Base-by-base conservation (phyloP, 768 basidiomycete genomes). In the Kwoniella bestiolae region DNA sequence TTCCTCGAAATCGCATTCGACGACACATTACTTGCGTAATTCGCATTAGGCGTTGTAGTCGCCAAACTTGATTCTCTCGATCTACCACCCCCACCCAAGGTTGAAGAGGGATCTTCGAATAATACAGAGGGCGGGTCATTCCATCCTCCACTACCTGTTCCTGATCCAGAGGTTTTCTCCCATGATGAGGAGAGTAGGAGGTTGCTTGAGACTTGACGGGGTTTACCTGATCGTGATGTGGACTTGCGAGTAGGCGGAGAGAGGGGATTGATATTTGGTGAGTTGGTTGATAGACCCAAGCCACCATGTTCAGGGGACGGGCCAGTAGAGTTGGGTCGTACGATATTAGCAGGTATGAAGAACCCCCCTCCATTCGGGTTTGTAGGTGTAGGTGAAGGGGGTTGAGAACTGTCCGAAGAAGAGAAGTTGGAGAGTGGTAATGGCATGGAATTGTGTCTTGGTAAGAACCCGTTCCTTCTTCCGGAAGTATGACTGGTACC, bases 71-170 rank as follows among this genome's bases (percentile, higher is more conserved):
- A 67, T 62, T 41, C 57, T 58, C 62, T 60, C 47, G 47, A 55
- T 60, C 16, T 46, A 26, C 32, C 57, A 60, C 21, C 4, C 21
- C 23, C 25, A 5, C 3, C 38, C 29, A n/a, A n/a, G n/a, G n/a
- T n/a, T n/a, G n/a, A n/a, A n/a, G 46, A 23, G 9, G 29, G 18
- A 34, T 34, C 38, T 29, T 47, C 26, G 26, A 47, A 47, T 32
- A 32, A 4, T 46, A 29, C 26, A 23, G 32, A 26, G 0, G 79
- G 79, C 6, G 76, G 76, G 65, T 80, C 79, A 38, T 80, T 80
- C 79, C 79, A 80, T 28, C 76, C 76, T 25, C 70, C 61, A 31
- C 64, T 44, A 50, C 7, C 46, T 57, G 53, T 25, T 51, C 62
- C 11, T 18, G 23, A 11, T 14, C 38, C n/a, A n/a, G n/a, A 38